A percentile compares a stretch with the other conserved stretches of the same genome.
These are phyloP conservation scores for Didymellaceae sp. DNA, from an alignment of 2,329 filamentous ascomycete species.

Conservation along the genomic window DNA sequence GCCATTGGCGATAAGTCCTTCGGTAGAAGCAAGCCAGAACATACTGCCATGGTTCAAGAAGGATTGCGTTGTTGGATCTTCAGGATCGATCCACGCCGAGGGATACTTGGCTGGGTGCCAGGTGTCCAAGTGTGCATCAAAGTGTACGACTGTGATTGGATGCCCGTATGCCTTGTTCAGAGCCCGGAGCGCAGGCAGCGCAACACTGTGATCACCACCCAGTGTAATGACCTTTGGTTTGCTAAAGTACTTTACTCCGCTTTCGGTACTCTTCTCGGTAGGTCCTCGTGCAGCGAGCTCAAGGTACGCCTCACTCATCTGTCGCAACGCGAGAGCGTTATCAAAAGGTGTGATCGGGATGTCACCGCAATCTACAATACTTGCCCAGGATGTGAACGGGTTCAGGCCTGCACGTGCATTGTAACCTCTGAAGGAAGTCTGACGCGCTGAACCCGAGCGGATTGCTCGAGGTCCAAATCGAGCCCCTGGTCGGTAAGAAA, in stretches of 20 bases:
- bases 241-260: slow-evolving; percentile 50
- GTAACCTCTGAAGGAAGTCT: slow-evolving; percentile 80
- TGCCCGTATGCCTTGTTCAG: slow-evolving; percentile 54
- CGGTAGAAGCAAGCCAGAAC: slow-evolving; percentile 86
- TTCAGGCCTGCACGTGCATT: slow-evolving; percentile 84
- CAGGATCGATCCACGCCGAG: slow-evolving; percentile 68
- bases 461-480: slow-evolving; percentile 90
- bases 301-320: slow-evolving; percentile 82
- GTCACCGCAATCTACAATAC: slow-evolving; percentile 86
- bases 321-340: slow-evolving; percentile 78
- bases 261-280: slow-evolving; percentile 45
- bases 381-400: slow-evolving; percentile 80
- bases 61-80: slow-evolving; percentile 65
- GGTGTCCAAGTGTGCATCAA: slow-evolving; percentile 75
- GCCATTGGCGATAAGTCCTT: slow-evolving; percentile 77
- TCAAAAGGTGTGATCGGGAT: slow-evolving; percentile 87
- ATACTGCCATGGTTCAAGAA: slow-evolving; percentile 89
- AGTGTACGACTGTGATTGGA: slow-evolving; percentile 58
- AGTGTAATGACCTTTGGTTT: slow-evolving; percentile 57
- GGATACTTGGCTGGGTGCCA: slow-evolving; percentile 86
- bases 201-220: slow-evolving; percentile 59
- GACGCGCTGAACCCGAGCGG: slow-evolving; percentile 79
- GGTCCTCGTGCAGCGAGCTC: slow-evolving; percentile 65
- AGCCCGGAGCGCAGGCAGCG: slow-evolving; percentile 58
- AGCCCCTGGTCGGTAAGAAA: slow-evolving; percentile 53